A percentile compares a stretch with the other conserved stretches of the same genome.
These are phyloP conservation scores for Gaillardinia entomophila DNA, from an alignment of 805 yeast genomes.

Conservation along the genomic window DNA sequence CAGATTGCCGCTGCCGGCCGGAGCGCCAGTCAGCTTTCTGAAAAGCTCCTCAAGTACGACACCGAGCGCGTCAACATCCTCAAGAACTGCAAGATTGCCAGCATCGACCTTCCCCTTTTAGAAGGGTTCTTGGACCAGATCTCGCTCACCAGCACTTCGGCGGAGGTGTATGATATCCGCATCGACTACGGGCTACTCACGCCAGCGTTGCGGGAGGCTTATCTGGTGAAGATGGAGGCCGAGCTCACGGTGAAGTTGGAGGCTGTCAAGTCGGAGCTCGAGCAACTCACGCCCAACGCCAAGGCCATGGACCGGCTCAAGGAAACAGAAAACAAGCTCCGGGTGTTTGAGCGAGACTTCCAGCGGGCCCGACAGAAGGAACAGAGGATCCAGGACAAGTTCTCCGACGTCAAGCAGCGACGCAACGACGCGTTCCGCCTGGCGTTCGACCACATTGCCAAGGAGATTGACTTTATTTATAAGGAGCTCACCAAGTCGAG, in stretches of 20 bases:
- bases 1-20: slow-evolving; percentile 25
- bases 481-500: slow-evolving; percentile 76
- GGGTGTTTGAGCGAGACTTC: slow-evolving; percentile 61
- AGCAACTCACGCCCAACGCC: slow-evolving; percentile 66
- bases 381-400: slow-evolving; percentile 45
- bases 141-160: slow-evolving; percentile 41
- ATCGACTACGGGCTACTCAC: slow-evolving; percentile 49
- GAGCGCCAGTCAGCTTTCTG: slow-evolving; percentile 40
- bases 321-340: slow-evolving; percentile 58
- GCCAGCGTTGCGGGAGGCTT: slow-evolving; percentile 35
- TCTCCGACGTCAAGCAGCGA: slow-evolving; percentile 50
- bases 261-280: slow-evolving; percentile 32
- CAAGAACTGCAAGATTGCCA: slow-evolving; percentile 71
- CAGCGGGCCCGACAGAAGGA: slow-evolving; percentile 58
- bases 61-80: slow-evolving; percentile 54
- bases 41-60: slow-evolving; percentile 46
- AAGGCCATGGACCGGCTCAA: slow-evolving; percentile 72
- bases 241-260: slow-evolving; percentile 30
- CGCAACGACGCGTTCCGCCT: slow-evolving; percentile 61
- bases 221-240: slow-evolving; percentile 33
- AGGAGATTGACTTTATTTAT: slow-evolving; percentile 68
- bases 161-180: slow-evolving; percentile 42
- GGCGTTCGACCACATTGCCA: slow-evolving; percentile 74
- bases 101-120: slow-evolving; percentile 54
- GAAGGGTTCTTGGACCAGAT: slow-evolving; percentile 57